These are phyloP conservation scores for Periconia macrospinosa DNA, from an alignment of 2,329 filamentous ascomycete genomes.

Conservation along the genomic window DNA sequence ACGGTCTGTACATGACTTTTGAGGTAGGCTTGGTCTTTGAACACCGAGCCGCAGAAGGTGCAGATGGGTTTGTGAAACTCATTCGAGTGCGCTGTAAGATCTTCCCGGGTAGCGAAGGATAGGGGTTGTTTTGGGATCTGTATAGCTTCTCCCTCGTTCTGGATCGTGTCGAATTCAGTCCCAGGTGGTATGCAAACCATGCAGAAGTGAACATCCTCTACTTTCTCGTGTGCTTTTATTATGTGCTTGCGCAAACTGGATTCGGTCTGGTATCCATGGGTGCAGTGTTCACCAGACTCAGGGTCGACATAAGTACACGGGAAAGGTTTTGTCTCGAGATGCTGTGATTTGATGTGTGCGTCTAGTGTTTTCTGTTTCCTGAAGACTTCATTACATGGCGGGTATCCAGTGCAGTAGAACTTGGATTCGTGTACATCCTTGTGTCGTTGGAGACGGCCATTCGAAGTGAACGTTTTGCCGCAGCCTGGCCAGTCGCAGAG, in stretches of 20 bases:
- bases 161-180: slow-evolving; percentile 35
- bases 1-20: slow-evolving; percentile 73
- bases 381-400: slow-evolving; percentile 75
- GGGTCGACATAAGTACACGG: slow-evolving; percentile 65
- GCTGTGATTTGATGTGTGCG: slow-evolving; percentile 76
- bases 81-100: slow-evolving; percentile 73
- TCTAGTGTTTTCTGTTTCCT: slow-evolving; percentile 85
- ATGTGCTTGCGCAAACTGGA: slow-evolving; percentile 72
- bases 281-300: slow-evolving; percentile 60
- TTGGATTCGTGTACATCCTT: slow-evolving; percentile 75
- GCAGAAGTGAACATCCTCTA: slow-evolving; percentile 67
- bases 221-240: slow-evolving; percentile 67
- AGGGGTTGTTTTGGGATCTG: slow-evolving; percentile 21
- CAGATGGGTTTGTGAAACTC: slow-evolving; percentile 73
- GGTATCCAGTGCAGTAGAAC: slow-evolving; percentile 72
- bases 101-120: slow-evolving; percentile 69
- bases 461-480: slow-evolving; percentile 78
- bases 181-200: slow-evolving; percentile 62
- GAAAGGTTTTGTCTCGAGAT: slow-evolving; percentile 72
- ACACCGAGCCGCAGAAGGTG: slow-evolving; percentile 71
- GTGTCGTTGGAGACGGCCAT: slow-evolving; percentile 76
- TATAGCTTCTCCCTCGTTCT: slow-evolving; percentile 15
- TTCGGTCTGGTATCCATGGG: slow-evolving; percentile 72
- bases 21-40: slow-evolving; percentile 57
- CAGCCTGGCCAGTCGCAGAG: slow-evolving; percentile 73